These are phyloP conservation scores for Cercospora sp. DNA, from an alignment of 2,329 filamentous ascomycete species.

Conservation along the genomic window DNA sequence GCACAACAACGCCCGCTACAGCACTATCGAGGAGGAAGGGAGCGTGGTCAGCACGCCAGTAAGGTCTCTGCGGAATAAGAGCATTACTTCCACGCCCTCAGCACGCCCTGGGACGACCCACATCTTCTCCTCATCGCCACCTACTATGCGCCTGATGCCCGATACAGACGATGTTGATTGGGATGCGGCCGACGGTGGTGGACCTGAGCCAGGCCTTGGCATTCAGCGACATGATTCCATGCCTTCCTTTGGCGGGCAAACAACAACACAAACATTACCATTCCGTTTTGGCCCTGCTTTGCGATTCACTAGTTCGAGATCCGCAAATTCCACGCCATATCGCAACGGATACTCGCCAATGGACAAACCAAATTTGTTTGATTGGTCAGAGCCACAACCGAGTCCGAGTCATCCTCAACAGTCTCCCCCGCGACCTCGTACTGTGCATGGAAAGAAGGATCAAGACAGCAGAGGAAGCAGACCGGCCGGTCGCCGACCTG, in stretches of 20 bases:
- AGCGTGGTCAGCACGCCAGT: constrained; percentile 50
- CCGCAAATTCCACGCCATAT: constrained; percentile 41
- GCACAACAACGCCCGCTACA: constrained; percentile 40
- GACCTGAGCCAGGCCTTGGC: constrained; percentile 36
- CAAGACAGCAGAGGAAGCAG: constrained; percentile 70
- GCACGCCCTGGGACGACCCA: constrained; percentile 33
- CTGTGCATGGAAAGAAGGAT: constrained; percentile 74
- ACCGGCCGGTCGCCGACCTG: constrained; percentile 64
- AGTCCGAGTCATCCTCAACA: constrained; percentile 64
- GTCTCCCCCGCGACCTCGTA: constrained; percentile 66
- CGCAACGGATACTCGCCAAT: constrained; percentile 39
- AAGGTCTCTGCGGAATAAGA: constrained; percentile 43
- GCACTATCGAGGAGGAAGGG: constrained; percentile 54
- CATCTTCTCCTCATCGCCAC: constrained; percentile 48
- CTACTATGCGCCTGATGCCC: constrained; percentile 42
- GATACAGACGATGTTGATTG: constrained; percentile 39
- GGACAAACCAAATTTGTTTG: constrained; percentile 65
- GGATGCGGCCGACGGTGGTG: constrained; percentile 39
- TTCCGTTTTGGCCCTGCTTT: constrained; percentile 32
- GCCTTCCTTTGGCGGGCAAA: constrained; percentile 11
- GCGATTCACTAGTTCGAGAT: constrained; percentile 33
- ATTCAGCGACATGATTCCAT: constrained; percentile 38
- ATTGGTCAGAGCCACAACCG: constrained; percentile 61
- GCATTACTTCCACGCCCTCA: constrained; percentile 41
- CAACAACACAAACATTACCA: constrained; percentile 18